Evolutionary conservation across 2,329 filamentous ascomycete species (phyloP).

Genomic region (Phialophora macrospora): DNA sequence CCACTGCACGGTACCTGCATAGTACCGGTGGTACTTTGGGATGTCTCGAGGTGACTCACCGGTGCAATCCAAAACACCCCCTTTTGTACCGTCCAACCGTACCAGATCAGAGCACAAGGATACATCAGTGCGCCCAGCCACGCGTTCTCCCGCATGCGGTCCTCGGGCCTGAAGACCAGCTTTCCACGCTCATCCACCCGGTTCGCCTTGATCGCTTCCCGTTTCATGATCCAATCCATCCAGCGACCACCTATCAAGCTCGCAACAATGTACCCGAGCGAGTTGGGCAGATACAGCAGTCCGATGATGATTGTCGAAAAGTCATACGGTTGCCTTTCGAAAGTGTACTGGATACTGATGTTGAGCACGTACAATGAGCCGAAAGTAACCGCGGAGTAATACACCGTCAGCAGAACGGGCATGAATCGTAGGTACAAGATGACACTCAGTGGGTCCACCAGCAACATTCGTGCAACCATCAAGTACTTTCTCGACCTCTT

Average conservation of each 20-base stretch:
- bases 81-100: conserved; percentile 73
- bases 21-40: conserved; percentile 3
- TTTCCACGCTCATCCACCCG: conserved; percentile 70
- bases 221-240: conserved; percentile 80
- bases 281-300: conserved; percentile 75
- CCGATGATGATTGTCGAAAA: conserved; percentile 73
- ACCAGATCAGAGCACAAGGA: conserved; percentile 72
- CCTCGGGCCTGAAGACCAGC: conserved; percentile 73
- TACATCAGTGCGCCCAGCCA: conserved; percentile 75
- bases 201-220: conserved; percentile 71
- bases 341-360: conserved; percentile 74
- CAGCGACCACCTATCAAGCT: conserved; percentile 74
- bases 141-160: conserved; percentile 81
- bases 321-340: conserved; percentile 68
- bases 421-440: conserved; percentile 75
- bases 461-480: conserved; percentile 61
- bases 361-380: conserved; percentile 77
- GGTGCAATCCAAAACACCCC: conserved; percentile 67
- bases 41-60: conserved; percentile 43
- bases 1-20: conserved; percentile 31
- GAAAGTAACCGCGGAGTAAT: conserved; percentile 76
- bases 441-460: conserved; percentile 75
- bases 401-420: conserved; percentile 73
- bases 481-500: conserved; percentile 61
- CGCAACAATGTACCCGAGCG: conserved; percentile 72